Evolutionary conservation across 345 rosid genomes (phyloP).

Genomic region (Eucalyptus cloeziana): DNA sequence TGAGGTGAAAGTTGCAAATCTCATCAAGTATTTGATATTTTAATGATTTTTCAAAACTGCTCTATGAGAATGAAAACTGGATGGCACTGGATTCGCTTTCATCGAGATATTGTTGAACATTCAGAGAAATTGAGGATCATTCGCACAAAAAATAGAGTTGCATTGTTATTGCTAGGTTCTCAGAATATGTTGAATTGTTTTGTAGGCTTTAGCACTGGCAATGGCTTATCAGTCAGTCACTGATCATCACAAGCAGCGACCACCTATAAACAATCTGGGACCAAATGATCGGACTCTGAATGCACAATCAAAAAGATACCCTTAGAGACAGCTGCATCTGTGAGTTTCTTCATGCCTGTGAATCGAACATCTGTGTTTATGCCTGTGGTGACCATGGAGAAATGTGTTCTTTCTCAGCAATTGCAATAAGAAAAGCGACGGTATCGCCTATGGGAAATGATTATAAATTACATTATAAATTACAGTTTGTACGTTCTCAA

Average conservation of each 20-base stretch:
- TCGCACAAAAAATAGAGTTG: not conserved
- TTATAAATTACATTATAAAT: not conserved
- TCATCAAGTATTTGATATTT: not conserved
- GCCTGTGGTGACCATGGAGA: not conserved
- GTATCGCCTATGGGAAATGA: not conserved
- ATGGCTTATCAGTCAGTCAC: constrained; percentile 80
- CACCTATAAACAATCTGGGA: constrained; percentile 61
- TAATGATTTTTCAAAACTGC: not conserved
- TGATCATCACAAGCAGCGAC: constrained; percentile 62
- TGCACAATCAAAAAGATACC: constrained; percentile 24
- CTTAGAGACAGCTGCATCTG: constrained; percentile 24
- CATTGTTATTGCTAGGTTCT: not conserved
- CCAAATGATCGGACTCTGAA: constrained; percentile 36
- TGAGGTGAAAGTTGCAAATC: not conserved
- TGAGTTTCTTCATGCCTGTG: not conserved
- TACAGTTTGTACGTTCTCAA: not conserved
- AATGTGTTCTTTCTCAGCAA: not conserved
- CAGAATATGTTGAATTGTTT: not conserved
- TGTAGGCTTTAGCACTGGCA: constrained; percentile 80
- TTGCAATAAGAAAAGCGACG: not conserved
- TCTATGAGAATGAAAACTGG: not conserved
- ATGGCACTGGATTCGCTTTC: not conserved
- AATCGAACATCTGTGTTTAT: not conserved
- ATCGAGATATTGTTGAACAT: not conserved
- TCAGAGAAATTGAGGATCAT: not conserved